These are phyloP conservation scores for Dioszegia crocea DNA, from an alignment of 768 basidiomycete species.

Conservation along the genomic window DNA sequence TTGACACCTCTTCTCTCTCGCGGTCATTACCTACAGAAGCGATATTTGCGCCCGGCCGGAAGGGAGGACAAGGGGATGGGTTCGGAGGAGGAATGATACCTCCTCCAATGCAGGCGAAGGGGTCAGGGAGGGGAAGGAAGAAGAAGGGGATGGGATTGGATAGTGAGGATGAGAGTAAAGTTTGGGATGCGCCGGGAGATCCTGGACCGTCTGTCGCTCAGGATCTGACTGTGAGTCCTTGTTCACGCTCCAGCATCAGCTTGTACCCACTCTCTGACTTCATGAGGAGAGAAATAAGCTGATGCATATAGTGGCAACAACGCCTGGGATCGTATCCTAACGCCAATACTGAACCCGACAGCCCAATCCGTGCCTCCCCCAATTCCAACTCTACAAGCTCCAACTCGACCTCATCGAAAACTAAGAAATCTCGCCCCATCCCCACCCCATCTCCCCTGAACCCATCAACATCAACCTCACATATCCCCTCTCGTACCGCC, in stretches of 20 bases:
- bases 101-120: too few species aligned
- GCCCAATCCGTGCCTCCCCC: background rate
- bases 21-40: constrained; percentile 7
- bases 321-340: constrained; percentile 17
- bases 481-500: background rate
- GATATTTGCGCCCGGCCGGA: background rate
- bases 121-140: background rate
- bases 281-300: background rate
- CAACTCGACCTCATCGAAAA: background rate
- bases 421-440: background rate
- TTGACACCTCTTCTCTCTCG: background rate
- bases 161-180: constrained; percentile 29
- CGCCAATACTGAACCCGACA: background rate
- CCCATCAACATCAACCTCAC: background rate
- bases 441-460: constrained; percentile 23
- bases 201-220: constrained; percentile 12
- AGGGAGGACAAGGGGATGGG: constrained; percentile 11
- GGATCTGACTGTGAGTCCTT: constrained; percentile 28
- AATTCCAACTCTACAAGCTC: background rate
- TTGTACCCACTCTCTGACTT: too few species aligned
- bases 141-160: constrained; percentile 12
- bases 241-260: background rate
- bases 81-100: too few species aligned
- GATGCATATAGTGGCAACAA: constrained; percentile 33
- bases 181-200: constrained; percentile 37